Percentiles rank a stretch among this genome's conserved stretches.
phyloP scores from a whole-genome alignment of 1,139 yeast genomes.

The Kodamaea arcana region DNA sequence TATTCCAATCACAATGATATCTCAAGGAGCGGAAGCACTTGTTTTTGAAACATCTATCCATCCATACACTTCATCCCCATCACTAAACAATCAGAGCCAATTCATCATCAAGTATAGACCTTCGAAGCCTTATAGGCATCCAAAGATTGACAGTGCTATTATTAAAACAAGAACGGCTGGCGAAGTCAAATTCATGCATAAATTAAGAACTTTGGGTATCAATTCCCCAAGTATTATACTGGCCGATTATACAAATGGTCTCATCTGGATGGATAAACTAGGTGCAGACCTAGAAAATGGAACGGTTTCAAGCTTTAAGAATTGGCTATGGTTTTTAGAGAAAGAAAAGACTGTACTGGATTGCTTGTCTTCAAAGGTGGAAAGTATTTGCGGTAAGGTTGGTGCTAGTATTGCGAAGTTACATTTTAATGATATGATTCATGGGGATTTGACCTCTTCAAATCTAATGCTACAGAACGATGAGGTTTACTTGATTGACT shows the following conservation, averaged over 20 bases:
- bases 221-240: constrained; percentile 67
- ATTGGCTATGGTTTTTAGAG: constrained; percentile 66
- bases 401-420: constrained; percentile 70
- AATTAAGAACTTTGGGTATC: constrained; percentile 52
- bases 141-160: constrained; percentile 67
- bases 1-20: constrained; percentile 51
- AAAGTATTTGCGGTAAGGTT: constrained; percentile 43
- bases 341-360: constrained; percentile 17
- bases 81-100: constrained; percentile 20
- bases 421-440: constrained; percentile 77
- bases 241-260: constrained; percentile 72
- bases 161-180: constrained; percentile 80
- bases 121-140: constrained; percentile 84
- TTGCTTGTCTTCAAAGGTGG: constrained; percentile 35
- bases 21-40: constrained; percentile 96
- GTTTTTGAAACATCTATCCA: constrained; percentile 64
- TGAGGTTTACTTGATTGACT: constrained; percentile 74
- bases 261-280: constrained; percentile 84
- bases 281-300: constrained; percentile 49
- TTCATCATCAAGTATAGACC: constrained; percentile 85
- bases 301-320: constrained; percentile 57
- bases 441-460: constrained; percentile 93
- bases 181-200: constrained; percentile 75
- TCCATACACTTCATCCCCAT: constrained; percentile 54
- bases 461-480: constrained; percentile 58